These are phyloP conservation scores for Saccharomyces hybrid DNA, from an alignment of 1,139 yeast species.

Conservation along the genomic window DNA sequence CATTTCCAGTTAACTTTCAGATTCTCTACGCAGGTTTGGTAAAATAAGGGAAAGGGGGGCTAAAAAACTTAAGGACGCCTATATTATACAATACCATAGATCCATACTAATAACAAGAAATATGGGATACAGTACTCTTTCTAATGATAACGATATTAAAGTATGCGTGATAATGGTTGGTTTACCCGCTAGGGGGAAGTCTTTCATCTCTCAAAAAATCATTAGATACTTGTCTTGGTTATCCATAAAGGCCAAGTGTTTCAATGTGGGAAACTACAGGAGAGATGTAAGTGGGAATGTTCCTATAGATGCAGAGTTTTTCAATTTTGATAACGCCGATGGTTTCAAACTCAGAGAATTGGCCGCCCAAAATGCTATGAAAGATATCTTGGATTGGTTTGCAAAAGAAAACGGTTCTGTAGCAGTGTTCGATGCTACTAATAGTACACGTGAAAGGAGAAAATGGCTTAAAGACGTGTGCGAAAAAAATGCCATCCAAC, in stretches of 20 bases:
- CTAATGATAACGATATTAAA: slow-evolving; percentile 62
- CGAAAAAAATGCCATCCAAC: slow-evolving; percentile 64
- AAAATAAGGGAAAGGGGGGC: background rate
- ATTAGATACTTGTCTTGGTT: slow-evolving; percentile 91
- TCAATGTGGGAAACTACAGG: slow-evolving; percentile 83
- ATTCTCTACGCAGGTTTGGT: background rate
- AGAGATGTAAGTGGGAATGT: slow-evolving; percentile 45
- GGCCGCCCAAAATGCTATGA: slow-evolving; percentile 65
- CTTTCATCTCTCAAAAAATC: slow-evolving; percentile 61
- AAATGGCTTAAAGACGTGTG: slow-evolving; percentile 57
- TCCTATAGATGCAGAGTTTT: slow-evolving; percentile 68
- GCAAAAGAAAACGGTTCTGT: slow-evolving; percentile 74
- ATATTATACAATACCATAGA: background rate
- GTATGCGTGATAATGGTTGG: slow-evolving; percentile 76
- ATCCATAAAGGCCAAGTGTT: slow-evolving; percentile 77
- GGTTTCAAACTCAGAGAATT: slow-evolving; percentile 56
- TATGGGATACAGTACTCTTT: slow-evolving; percentile 68
- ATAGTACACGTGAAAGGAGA: slow-evolving; percentile 67
- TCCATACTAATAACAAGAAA: slow-evolving; percentile 1
- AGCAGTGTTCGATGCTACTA: slow-evolving; percentile 87
- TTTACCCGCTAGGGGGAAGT: slow-evolving; percentile 61
- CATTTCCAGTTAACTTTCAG: background rate
- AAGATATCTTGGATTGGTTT: slow-evolving; percentile 89
- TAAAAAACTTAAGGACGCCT: background rate
- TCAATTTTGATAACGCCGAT: slow-evolving; percentile 57